Evolutionary conservation across 495 filamentous ascomycete species (phyloP).

Genomic region (Bryoglossum gracile): DNA sequence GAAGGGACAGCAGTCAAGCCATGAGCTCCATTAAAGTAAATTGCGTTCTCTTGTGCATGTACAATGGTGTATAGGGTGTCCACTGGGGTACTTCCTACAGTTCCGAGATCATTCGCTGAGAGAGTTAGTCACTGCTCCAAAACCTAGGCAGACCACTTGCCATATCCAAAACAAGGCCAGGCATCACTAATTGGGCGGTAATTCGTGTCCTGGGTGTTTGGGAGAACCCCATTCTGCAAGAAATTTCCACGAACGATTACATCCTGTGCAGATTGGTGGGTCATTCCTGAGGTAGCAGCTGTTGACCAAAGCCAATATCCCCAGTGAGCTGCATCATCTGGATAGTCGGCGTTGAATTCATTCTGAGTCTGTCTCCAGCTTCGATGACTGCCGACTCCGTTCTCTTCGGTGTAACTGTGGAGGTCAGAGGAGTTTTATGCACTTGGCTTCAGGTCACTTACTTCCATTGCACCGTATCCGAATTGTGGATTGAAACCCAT

Average conservation of each 20-base stretch:
- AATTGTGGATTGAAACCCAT: slow-evolving; percentile 17
- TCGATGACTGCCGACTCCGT: slow-evolving; percentile 40
- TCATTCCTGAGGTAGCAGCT: slow-evolving; percentile 26
- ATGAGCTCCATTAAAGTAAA: slow-evolving; percentile 67
- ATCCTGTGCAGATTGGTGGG: slow-evolving; percentile 63
- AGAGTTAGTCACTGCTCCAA: neutral
- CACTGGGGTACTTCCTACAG: slow-evolving; percentile 25
- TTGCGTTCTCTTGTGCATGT: slow-evolving; percentile 67
- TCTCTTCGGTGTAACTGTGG: slow-evolving; percentile 30
- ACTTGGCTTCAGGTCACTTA: too few relatives aligned
- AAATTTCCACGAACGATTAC: slow-evolving; percentile 58
- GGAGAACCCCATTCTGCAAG: slow-evolving; percentile 50
- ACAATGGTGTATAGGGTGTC: slow-evolving; percentile 70
- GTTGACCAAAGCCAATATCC: slow-evolving; percentile 71
- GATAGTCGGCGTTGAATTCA: slow-evolving; percentile 47
- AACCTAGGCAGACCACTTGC: neutral
- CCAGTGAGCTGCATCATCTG: slow-evolving; percentile 69
- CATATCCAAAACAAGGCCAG: slow-evolving; percentile 84
- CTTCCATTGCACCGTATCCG: slow-evolving; percentile 16
- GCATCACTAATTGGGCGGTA: slow-evolving; percentile 65
- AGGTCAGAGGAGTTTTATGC: too few relatives aligned
- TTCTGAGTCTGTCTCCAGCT: slow-evolving; percentile 43
- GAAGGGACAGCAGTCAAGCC: slow-evolving; percentile 63
- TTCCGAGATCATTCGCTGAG: slow-evolving; percentile 58
- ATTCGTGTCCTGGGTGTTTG: slow-evolving; percentile 55